Base-by-base conservation (phyloP, 2,329 filamentous ascomycete genomes). In the Alternaria atra region DNA sequence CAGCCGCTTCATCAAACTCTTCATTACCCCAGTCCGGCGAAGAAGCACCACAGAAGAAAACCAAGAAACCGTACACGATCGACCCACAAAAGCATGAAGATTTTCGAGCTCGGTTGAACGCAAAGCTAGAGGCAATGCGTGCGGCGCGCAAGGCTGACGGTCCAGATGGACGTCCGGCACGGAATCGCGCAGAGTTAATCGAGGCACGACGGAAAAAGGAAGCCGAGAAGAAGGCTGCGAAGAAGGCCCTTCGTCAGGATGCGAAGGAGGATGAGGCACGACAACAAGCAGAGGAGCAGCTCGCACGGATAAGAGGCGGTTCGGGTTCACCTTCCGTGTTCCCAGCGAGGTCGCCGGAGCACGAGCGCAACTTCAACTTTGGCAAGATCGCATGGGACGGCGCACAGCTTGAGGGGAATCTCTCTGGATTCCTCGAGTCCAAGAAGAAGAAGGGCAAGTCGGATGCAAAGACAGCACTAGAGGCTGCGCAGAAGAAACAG, bases 381-480 rank as follows among this genome's bases (percentile, higher is more conserved):
- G 93, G 94, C 32, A 90, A 92, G 35, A 89, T 99, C n/a, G 89
- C 92, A 10, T 99, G 98, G 77, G 94, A 98, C 75, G 94, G 94
- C 39, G 87, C 92, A 52, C 86, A 91, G 64, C 84, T 96, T 50
- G 92, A 94, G 52, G 87, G 92, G 62, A 88, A 90, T 58, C 84
- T 91, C 17, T 83, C 83, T 5, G 82, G 81, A 43, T 81, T 90
- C 17, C 80, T 91, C 15, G 89, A 90, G 55, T 85, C 88, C 63
- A 87, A 86, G 73, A 92, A 91, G 81, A 90, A 89, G 79, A 93
- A 92, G 80, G 94, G 94, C 0, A 91, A 93, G 1, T 90, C 90
- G 58, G 95, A 99, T 78, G 84, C 92, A 47, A 92, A 92, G 75
- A 92, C 92, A 1, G 93, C 94, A 6, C 87, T 99, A n/a, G 86